Base-by-base conservation (phyloP, 169 alveolate genomes). In the Plasmodium vivax region DNA sequence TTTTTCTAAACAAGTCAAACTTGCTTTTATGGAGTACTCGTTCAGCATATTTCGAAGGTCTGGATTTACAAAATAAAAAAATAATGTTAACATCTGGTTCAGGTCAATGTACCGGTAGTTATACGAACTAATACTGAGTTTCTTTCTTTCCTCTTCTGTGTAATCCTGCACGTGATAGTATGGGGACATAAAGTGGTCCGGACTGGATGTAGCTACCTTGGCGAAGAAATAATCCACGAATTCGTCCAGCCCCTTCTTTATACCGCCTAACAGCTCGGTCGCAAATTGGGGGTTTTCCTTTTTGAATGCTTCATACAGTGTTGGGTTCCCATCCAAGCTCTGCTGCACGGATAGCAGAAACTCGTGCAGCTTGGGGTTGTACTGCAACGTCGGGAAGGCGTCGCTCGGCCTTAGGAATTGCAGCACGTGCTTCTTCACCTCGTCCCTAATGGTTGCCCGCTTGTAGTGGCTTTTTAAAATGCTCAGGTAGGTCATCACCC, bases 221-320 rank as follows among this genome's bases (percentile, higher is more conserved):
- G 47, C 23, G 45, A 90, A 34, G 6, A 58, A 8, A 1, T 41
- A 56, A 23, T 62, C 14, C 2, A 90, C 14, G 71, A 90, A 90
- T 27, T 62, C 94, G 30, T 81, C 45, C 0, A 90, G 8, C 16
- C 94, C 84, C n/a, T 81, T 80, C 73, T 71, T 90, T 1, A 90
- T 6, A 43, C 77, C 83, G 14, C 23, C 5, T 2, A 68, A 10
- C 16, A 90, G 23, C 14, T 34, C 38, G 3, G 56, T 56, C 12
- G 71, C 9, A 41, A 81, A 62, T 27, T 79, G 62, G 0, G 51
- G 2, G 23, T 58, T 62, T n/a, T 90, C 83, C 12, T 81, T 80
- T 62, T 80, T 90, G 80, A 90, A 90, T 6, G 16, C 3, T 62
- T 90, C 79, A 36, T 90, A 90, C 19, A 62, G 14, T 14, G 8